A percentile compares a stretch with the other conserved stretches of the same genome.
phyloP scores from a whole-genome alignment of 768 basidiomycete genomes.

The Suillus sp. region DNA sequence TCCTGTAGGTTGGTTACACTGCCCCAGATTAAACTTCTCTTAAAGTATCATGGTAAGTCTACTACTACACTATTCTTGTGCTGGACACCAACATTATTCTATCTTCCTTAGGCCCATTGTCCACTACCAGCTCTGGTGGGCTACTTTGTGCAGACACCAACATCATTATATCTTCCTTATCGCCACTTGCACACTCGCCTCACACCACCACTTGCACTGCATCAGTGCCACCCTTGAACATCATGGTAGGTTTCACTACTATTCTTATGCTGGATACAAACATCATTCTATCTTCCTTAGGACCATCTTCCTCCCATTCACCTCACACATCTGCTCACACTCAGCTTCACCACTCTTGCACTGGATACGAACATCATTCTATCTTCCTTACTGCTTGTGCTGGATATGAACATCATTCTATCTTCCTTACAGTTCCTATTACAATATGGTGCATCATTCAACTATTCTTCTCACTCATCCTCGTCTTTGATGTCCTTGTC shows the following conservation, averaged over 20 bases:
- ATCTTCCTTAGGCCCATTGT: constrained; percentile 54
- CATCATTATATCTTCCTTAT: too few relatives aligned
- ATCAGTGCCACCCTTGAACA: constrained; percentile 46
- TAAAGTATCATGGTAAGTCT: too few relatives aligned
- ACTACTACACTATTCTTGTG: constrained; percentile 76
- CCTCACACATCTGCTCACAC: constrained; percentile 72
- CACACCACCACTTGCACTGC: too few relatives aligned
- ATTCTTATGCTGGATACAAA: constrained; percentile 93
- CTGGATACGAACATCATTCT: constrained; percentile 95
- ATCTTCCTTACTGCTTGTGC: constrained; percentile 79
- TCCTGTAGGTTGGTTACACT: neutral
- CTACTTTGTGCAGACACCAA: too few relatives aligned
- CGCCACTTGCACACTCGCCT: too few relatives aligned
- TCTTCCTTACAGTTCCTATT: constrained; percentile 63
- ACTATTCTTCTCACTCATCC: neutral
- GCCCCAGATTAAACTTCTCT: too few relatives aligned
- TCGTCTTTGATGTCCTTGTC: neutral
- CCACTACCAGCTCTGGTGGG: too few relatives aligned
- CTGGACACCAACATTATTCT: constrained; percentile 95
- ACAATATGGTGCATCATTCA: neutral
- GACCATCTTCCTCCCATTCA: constrained; percentile 71
- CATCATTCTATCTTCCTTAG: constrained; percentile 75
- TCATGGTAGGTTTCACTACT: constrained; percentile 67
- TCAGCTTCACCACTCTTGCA: constrained; percentile 71
- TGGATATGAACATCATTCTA: constrained; percentile 92